Percentiles rank a stretch among this genome's conserved stretches.
These are phyloP conservation scores for Erysimum pusillum DNA, from an alignment of 441 rosid species.

Conservation along the genomic window DNA sequence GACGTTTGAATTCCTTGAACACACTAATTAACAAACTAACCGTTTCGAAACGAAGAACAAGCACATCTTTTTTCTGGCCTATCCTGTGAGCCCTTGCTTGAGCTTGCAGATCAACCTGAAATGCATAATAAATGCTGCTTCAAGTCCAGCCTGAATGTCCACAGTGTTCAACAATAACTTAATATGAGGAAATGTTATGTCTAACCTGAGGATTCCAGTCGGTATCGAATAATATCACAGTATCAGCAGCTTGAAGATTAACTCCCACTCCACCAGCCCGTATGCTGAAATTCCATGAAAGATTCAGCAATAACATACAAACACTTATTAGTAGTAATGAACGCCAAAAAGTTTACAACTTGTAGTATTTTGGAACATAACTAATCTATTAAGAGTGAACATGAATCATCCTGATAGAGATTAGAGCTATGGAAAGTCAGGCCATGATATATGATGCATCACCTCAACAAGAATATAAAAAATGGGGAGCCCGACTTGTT, in stretches of 20 bases:
- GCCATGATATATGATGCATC: constrained; percentile 12
- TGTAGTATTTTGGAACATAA: constrained; percentile 16
- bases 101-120: constrained; percentile 54
- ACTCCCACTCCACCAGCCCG: constrained; percentile 99
- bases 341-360: not conserved
- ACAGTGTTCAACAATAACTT: not conserved
- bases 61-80: constrained; percentile 94
- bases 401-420: constrained; percentile 14
- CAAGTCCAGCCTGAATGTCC: constrained; percentile 11
- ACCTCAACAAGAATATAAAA: constrained; percentile 90
- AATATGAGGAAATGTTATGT: not conserved
- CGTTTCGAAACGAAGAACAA: constrained; percentile 95
- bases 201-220: constrained; percentile 96
- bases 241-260: constrained; percentile 95
- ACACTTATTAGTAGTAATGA: not conserved
- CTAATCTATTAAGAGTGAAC: not conserved
- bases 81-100: constrained; percentile 98
- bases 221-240: constrained; percentile 91
- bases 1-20: constrained; percentile 7
- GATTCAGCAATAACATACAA: constrained; percentile 17
- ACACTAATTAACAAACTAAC: constrained; percentile 51
- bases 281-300: constrained; percentile 47
- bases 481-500: constrained; percentile 77
- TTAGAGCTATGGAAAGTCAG: constrained; percentile 21
- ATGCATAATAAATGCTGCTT: constrained; percentile 14